These are phyloP conservation scores for Monosporozyma solicola DNA, from an alignment of 805 yeast genomes.

Conservation along the genomic window DNA sequence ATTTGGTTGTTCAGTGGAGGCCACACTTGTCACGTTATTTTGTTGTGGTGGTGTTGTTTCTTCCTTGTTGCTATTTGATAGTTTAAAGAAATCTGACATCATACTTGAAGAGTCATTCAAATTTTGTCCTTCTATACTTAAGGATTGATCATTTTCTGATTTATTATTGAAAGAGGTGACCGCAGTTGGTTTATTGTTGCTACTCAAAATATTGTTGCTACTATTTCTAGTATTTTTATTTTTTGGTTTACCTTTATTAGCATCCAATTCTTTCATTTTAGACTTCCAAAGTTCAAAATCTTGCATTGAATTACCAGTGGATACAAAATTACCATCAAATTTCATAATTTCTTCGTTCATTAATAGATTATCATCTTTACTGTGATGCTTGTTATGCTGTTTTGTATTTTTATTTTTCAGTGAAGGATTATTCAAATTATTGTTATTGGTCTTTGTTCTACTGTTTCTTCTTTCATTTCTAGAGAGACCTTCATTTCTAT, in stretches of 20 bases:
- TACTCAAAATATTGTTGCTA: no score
- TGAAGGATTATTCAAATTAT: slow-evolving; percentile 2
- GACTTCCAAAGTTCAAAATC: slow-evolving; percentile 37
- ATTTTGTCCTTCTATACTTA: neutral
- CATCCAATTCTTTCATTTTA: slow-evolving; percentile 31
- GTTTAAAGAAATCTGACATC: slow-evolving; percentile 26
- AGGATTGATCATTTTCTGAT: neutral
- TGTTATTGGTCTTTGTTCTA: slow-evolving; percentile 9
- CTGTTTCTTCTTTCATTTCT: slow-evolving; percentile 15
- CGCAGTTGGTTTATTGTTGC: neutral
- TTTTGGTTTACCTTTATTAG: slow-evolving; percentile 15
- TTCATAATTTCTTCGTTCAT: slow-evolving; percentile 20
- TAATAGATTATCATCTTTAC: slow-evolving; percentile 3
- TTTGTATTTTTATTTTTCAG: slow-evolving; percentile 10
- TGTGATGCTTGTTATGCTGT: slow-evolving; percentile 2
- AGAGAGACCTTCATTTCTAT: slow-evolving; percentile 7
- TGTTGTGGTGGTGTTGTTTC: neutral
- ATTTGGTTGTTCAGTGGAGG: neutral
- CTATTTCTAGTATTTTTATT: neutral
- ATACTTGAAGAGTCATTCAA: slow-evolving; percentile 15
- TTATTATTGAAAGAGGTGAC: neutral
- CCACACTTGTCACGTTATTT: neutral
- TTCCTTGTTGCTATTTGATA: slow-evolving; percentile 1
- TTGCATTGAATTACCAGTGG: slow-evolving; percentile 30
- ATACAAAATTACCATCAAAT: slow-evolving; percentile 26